Conservation (phyloP, 257 asterid genomes). For the Sherardia arvensis region DNA sequence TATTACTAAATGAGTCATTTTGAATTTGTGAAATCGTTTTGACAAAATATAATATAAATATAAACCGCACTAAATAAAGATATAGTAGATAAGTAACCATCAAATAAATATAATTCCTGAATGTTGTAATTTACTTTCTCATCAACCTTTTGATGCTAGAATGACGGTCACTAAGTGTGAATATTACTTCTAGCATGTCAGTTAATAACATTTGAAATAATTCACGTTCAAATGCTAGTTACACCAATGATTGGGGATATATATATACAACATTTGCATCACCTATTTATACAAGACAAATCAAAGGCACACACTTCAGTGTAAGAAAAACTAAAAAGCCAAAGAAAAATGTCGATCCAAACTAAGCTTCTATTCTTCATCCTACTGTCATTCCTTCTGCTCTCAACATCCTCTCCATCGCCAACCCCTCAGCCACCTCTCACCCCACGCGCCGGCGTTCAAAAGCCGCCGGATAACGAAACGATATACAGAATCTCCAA, state of each 20-base stretch:
- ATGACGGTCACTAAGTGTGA: too few relatives aligned
- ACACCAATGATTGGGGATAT: background rate
- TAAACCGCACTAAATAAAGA: too few relatives aligned
- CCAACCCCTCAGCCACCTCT: conserved; percentile 15
- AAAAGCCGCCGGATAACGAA: conserved; percentile 25
- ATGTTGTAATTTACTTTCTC: too few relatives aligned
- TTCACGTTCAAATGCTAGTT: background rate
- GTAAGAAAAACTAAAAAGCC: background rate
- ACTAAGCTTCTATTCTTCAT: background rate
- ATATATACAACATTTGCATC: too few relatives aligned
- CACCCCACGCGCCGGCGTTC: background rate
- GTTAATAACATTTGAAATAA: too few relatives aligned
- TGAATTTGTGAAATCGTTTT: too few relatives aligned
- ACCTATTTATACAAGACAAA: background rate
- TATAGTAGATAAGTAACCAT: too few relatives aligned
- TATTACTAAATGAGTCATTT: too few relatives aligned
- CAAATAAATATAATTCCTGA: too few relatives aligned
- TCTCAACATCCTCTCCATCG: background rate
- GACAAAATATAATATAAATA: too few relatives aligned
- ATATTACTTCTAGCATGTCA: too few relatives aligned
- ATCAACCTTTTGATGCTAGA: too few relatives aligned
- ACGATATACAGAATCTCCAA: conserved; percentile 41
- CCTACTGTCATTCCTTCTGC: conserved; percentile 4
- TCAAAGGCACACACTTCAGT: background rate
- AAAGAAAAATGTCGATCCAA: background rate